Evolutionary conservation across 78 protist genomes (phyloP), one percentile per base, ranked within the genome.

Genomic region (Chrysochromulina parva): DNA sequence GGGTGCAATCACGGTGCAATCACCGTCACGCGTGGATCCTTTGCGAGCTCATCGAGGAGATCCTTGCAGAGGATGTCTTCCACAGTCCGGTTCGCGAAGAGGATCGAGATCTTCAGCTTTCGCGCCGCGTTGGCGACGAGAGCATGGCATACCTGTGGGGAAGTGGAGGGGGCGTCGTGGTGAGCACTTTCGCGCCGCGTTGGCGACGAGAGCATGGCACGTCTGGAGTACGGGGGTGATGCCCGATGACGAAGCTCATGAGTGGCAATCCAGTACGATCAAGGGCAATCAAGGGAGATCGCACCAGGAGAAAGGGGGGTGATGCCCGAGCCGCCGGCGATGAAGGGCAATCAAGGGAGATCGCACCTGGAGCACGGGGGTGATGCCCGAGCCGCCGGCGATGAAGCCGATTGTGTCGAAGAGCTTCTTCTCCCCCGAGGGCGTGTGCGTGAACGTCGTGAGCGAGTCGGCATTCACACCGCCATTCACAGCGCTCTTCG

Each of bases 371-470:
- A 67, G 91, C 95, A 94, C 92, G 81, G 97, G 97, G 24, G 97
- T 95, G 90, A 96, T 94, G 88, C 97, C 97, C 0, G 96, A 92
- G 62, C 97, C 97, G 67, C 97, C 97, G 19, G 94, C 91, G 20
- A 96, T 86, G 93, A 96, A 82, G 58, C 96, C 96, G 53, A 96
- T 4, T 20, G 9, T 66, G 28, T 66, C 19, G 73, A 19, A 66
- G 28, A 20, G 9, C 48, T 24, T 9, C 73, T 66, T 66, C 73
- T 7, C 13, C 28, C 19, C 22, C 28, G 48, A 16, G 73, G 10
- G 48, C 73, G 20, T 66, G 73, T 58, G 62, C 62, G 73, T 66
- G 73, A 66, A 66, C 9, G 73, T 66, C 28, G 19, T 10, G 28
- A 66, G 13, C 73, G 73, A 10, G n/a, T 66, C 73, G 48, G 20